Conservation (phyloP, 805 yeast species). For the Saturnispora hagleri region DNA sequence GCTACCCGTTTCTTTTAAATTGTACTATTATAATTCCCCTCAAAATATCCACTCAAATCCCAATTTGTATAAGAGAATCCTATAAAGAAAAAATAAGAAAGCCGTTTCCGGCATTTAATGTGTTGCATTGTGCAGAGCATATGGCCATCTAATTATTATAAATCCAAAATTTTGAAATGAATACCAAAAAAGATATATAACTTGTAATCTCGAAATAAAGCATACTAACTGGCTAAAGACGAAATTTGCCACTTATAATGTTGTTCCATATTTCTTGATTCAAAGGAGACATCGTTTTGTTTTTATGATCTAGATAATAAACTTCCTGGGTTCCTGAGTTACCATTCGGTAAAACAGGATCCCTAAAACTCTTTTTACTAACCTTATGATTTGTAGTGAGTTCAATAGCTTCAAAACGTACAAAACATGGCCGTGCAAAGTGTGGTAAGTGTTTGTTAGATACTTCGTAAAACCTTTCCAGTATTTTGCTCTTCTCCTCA, state of each 20-base stretch:
- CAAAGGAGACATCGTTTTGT: slow-evolving; percentile 46
- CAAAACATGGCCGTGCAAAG: slow-evolving; percentile 78
- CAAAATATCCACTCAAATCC: too few species aligned
- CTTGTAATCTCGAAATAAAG: too few species aligned
- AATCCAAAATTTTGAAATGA: neutral
- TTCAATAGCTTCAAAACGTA: slow-evolving; percentile 59
- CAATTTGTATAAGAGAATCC: too few species aligned
- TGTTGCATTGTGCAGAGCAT: neutral
- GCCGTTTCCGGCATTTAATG: neutral
- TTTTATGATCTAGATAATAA: slow-evolving; percentile 51
- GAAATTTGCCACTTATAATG: slow-evolving; percentile 18
- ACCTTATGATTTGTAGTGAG: slow-evolving; percentile 79
- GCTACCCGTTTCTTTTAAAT: slow-evolving; percentile 9
- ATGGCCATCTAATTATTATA: neutral
- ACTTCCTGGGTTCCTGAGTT: slow-evolving; percentile 47
- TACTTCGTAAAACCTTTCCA: slow-evolving; percentile 31
- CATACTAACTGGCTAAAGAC: neutral
- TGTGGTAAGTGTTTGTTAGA: slow-evolving; percentile 50
- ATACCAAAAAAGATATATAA: neutral
- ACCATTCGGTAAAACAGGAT: slow-evolving; percentile 64
- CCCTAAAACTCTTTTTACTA: slow-evolving; percentile 56
- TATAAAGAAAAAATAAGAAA: neutral
- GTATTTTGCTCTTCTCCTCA: slow-evolving; percentile 23
- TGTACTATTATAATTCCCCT: neutral
- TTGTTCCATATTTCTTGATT: slow-evolving; percentile 47